Evolutionary conservation across 805 yeast genomes (phyloP).

Genomic region (Sungouiozyma intestinalis): DNA sequence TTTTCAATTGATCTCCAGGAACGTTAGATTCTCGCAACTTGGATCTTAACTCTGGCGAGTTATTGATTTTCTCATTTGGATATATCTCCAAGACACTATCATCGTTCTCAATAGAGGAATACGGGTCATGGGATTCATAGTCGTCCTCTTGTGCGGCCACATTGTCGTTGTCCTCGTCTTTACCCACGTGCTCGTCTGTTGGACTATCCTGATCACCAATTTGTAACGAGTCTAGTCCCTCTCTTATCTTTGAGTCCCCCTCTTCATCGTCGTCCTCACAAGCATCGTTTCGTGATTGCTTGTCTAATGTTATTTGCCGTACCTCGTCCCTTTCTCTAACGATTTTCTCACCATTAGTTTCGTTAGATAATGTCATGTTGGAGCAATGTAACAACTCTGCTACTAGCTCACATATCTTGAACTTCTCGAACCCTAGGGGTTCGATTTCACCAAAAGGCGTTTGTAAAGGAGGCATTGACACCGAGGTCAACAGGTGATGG

Average conservation of each 20-base stretch:
- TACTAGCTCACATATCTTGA: slow-evolving; percentile 81
- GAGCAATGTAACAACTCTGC: slow-evolving; percentile 94
- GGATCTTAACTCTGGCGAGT: slow-evolving; percentile 20
- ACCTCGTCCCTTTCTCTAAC: slow-evolving; percentile 60
- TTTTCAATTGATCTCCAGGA: slow-evolving; percentile 64
- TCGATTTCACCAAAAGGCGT: slow-evolving; percentile 47
- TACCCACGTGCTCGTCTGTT: slow-evolving; percentile 1
- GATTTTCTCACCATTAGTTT: slow-evolving; percentile 56
- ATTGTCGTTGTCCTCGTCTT: slow-evolving; percentile 4
- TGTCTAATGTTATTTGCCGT: slow-evolving; percentile 30
- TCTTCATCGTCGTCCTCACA: neutral
- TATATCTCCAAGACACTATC: slow-evolving; percentile 6
- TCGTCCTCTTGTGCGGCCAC: slow-evolving; percentile 5
- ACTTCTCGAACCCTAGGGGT: slow-evolving; percentile 85
- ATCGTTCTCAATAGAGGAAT: slow-evolving; percentile 3
- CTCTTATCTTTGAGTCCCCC: slow-evolving; percentile 1
- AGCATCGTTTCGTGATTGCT: neutral
- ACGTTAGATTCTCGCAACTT: slow-evolving; percentile 40
- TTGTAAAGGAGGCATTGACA: slow-evolving; percentile 24
- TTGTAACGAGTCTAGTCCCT: slow-evolving; percentile 1
- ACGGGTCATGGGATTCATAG: slow-evolving; percentile 9
- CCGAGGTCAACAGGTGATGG: slow-evolving; percentile 43
- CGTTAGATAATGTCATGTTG: slow-evolving; percentile 87
- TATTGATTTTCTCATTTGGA: slow-evolving; percentile 13
- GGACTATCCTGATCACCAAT: neutral